A percentile compares a stretch with the other conserved stretches of the same genome.
Evolutionary conservation across 805 yeast species (phyloP).

Genomic region (Yarrowia porcina): DNA sequence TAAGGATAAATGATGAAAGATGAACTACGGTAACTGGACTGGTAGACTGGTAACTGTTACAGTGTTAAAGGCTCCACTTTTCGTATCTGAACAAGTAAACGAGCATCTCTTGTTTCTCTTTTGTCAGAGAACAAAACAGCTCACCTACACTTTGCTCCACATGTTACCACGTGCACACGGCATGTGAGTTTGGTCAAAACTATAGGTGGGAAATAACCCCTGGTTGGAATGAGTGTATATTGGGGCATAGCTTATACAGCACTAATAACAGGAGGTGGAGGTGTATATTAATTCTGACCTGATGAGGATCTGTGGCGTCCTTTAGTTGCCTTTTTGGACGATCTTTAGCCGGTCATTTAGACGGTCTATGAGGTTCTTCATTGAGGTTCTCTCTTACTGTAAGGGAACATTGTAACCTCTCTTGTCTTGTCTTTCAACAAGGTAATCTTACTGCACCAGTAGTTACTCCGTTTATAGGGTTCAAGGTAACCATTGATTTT

Average conservation of each 20-base stretch:
- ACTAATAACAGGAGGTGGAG: background rate
- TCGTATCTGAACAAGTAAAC: too few relatives aligned
- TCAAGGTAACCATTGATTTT: background rate
- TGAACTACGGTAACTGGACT: too few relatives aligned
- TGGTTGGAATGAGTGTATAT: background rate
- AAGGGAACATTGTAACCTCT: background rate
- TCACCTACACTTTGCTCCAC: slow-evolving; percentile 13
- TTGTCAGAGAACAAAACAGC: too few relatives aligned
- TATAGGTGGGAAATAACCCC: background rate
- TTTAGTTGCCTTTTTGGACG: background rate
- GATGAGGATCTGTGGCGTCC: background rate
- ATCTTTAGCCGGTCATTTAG: background rate
- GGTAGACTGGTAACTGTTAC: too few relatives aligned
- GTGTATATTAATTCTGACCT: background rate
- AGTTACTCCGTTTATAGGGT: background rate
- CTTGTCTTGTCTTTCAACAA: background rate
- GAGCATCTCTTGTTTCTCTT: too few relatives aligned
- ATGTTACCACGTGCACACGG: slow-evolving; percentile 9
- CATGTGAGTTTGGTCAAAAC: background rate
- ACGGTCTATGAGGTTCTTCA: background rate
- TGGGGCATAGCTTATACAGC: background rate
- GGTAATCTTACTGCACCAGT: background rate
- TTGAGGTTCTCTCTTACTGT: background rate
- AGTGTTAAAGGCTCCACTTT: too few relatives aligned
- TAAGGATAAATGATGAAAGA: too few relatives aligned